Percentiles rank a stretch among this genome's conserved stretches.
These are phyloP conservation scores for Saturnispora ahearnii DNA, from an alignment of 805 yeast genomes.

Conservation along the genomic window DNA sequence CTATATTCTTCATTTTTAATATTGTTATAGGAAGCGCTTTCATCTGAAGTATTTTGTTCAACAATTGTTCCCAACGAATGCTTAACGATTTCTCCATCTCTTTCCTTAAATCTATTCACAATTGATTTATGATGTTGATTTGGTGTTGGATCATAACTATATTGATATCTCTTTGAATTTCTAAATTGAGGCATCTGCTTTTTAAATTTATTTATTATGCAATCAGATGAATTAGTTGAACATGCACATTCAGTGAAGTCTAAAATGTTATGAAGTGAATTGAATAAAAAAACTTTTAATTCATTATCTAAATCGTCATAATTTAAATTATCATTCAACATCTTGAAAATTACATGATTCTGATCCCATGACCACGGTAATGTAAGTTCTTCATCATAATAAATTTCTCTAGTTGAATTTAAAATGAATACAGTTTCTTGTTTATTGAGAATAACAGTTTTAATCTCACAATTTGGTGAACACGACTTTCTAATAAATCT, in stretches of 20 bases:
- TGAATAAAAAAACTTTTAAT: constrained; percentile 47
- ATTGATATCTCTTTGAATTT: constrained; percentile 40
- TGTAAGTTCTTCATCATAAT: constrained; percentile 62
- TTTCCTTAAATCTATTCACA: constrained; percentile 22
- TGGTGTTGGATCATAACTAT: constrained; percentile 16
- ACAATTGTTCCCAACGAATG: constrained; percentile 2
- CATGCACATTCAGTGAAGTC: constrained; percentile 51
- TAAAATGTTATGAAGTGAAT: constrained; percentile 53
- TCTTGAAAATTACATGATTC: constrained; percentile 59
- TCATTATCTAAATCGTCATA: constrained; percentile 48
- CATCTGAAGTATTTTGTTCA: not conserved
- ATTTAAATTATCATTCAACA: constrained; percentile 34
- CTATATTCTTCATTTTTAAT: not conserved
- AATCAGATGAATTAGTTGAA: constrained; percentile 44
- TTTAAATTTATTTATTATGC: constrained; percentile 51
- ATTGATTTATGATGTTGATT: constrained; percentile 27
- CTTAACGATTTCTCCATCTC: constrained; percentile 17
- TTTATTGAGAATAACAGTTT: constrained; percentile 36
- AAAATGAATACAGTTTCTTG: constrained; percentile 41
- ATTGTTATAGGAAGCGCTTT: not conserved
- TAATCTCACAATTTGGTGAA: constrained; percentile 62
- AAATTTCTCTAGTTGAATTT: constrained; percentile 46
- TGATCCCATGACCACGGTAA: constrained; percentile 87
- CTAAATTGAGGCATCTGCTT: constrained; percentile 54
- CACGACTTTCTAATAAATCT: constrained; percentile 73